A percentile compares a stretch with the other conserved stretches of the same genome.
phyloP scores from a whole-genome alignment of 768 basidiomycete species.

The Phylloporus sp. region DNA sequence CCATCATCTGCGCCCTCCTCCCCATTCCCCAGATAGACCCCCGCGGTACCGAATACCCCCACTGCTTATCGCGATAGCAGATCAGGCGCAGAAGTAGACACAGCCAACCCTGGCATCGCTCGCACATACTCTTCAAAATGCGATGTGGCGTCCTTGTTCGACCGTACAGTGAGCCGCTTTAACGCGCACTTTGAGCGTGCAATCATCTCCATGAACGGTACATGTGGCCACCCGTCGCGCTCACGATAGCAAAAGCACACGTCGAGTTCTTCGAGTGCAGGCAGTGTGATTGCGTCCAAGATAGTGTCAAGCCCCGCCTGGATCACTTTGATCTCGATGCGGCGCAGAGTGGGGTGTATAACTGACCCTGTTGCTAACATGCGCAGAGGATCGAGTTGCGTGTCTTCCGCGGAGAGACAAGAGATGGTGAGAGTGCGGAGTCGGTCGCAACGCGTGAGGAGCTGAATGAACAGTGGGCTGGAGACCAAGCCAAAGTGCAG shows the following conservation, averaged over 20 bases:
- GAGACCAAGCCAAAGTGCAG: constrained; percentile 28
- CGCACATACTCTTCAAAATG: constrained; percentile 23
- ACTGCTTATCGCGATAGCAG: neutral
- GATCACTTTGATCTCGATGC: constrained; percentile 30
- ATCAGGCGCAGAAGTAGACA: constrained; percentile 10
- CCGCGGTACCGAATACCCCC: neutral
- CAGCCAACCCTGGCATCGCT: constrained; percentile 18
- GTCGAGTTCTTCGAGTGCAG: constrained; percentile 30
- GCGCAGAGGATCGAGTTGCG: constrained; percentile 8
- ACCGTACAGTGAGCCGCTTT: constrained; percentile 23
- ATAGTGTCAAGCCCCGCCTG: constrained; percentile 21
- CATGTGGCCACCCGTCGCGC: constrained; percentile 27
- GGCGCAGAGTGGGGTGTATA: constrained; percentile 14
- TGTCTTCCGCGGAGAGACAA: constrained; percentile 24
- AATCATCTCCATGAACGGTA: constrained; percentile 22
- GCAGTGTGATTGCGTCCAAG: constrained; percentile 19
- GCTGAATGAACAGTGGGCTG: constrained; percentile 19
- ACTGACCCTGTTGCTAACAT: constrained; percentile 11
- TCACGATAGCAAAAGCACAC: constrained; percentile 30
- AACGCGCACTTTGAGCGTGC: constrained; percentile 23
- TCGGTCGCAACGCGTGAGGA: constrained; percentile 18
- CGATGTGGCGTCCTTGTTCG: constrained; percentile 17
- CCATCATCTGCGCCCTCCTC: neutral
- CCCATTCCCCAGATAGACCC: neutral
- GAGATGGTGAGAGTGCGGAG: constrained; percentile 21